Conservation (phyloP, 805 yeast species). For the Lipomyces yamanashiensis region DNA sequence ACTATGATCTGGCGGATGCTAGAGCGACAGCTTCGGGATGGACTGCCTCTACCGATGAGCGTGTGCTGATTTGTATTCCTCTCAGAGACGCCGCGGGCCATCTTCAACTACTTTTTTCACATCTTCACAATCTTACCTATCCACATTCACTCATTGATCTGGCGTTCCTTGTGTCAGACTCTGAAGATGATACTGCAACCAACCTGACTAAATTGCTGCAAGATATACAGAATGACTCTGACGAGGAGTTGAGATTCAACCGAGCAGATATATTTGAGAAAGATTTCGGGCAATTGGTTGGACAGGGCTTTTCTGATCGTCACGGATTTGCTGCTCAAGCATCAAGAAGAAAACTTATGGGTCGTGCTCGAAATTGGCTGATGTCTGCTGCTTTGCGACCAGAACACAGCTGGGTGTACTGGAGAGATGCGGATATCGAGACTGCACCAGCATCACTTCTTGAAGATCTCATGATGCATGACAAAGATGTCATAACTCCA, state of each 20-base stretch:
- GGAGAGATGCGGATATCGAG: constrained; percentile 99
- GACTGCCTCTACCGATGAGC: constrained; percentile 63
- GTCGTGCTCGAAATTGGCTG: constrained; percentile 93
- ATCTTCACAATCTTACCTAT: constrained; percentile 69
- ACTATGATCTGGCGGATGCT: constrained; percentile 27
- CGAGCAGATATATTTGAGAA: constrained; percentile 81
- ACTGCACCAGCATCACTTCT: constrained; percentile 80
- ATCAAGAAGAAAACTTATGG: constrained; percentile 93
- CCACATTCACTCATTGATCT: constrained; percentile 73
- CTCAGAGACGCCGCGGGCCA: constrained; percentile 90
- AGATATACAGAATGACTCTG: constrained; percentile 60
- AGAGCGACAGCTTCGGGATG: constrained; percentile 57
- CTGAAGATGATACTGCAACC: constrained; percentile 81
- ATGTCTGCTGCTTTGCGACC: constrained; percentile 85
- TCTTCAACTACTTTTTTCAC: constrained; percentile 85
- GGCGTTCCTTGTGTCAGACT: constrained; percentile 84
- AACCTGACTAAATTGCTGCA: constrained; percentile 58
- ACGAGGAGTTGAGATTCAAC: constrained; percentile 67
- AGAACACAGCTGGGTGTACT: constrained; percentile 92
- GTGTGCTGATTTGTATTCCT: constrained; percentile 85
- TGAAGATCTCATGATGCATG: constrained; percentile 91
- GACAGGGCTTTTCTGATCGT: constrained; percentile 90
- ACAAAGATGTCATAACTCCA: constrained; percentile 90
- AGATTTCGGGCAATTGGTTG: constrained; percentile 91
- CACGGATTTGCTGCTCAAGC: constrained; percentile 98